These are phyloP conservation scores for Heritiera fomes DNA, from an alignment of 345 rosid genomes.

Conservation along the genomic window DNA sequence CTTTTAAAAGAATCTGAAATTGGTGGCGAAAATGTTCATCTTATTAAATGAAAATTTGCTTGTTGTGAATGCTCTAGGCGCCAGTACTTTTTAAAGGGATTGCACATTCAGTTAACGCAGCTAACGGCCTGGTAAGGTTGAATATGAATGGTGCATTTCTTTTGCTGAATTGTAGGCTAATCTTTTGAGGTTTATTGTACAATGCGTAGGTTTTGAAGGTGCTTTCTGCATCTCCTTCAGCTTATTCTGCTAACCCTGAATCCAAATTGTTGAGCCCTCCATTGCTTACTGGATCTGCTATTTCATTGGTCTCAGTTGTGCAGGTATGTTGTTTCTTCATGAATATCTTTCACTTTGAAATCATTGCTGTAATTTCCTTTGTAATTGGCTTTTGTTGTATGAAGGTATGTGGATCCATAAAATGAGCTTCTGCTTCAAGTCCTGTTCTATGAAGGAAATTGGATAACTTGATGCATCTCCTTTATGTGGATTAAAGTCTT, in stretches of 20 bases:
- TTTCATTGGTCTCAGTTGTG: constrained; percentile 65
- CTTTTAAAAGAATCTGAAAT: not conserved
- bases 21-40: not conserved
- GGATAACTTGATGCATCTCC: not conserved
- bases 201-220: constrained; percentile 55
- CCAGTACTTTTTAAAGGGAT: constrained; percentile 69
- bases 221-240: constrained; percentile 66
- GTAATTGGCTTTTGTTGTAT: not conserved
- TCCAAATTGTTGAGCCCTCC: constrained; percentile 67
- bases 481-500: constrained; percentile 3
- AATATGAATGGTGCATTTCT: constrained; percentile 1
- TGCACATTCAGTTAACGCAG: constrained; percentile 65
- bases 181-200: not conserved
- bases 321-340: constrained; percentile 40
- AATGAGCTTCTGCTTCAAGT: not conserved
- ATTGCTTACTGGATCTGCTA: constrained; percentile 52
- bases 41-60: not conserved
- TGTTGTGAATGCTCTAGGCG: constrained; percentile 42
- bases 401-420: not conserved
- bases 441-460: not conserved
- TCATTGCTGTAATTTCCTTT: not conserved
- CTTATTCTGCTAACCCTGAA: constrained; percentile 69
- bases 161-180: not conserved
- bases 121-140: constrained; percentile 51
- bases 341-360: not conserved